Evolutionary conservation across 2,329 filamentous ascomycete genomes (phyloP), one percentile per base, ranked within the genome.

Genomic region (Elsinoe fawcettii): DNA sequence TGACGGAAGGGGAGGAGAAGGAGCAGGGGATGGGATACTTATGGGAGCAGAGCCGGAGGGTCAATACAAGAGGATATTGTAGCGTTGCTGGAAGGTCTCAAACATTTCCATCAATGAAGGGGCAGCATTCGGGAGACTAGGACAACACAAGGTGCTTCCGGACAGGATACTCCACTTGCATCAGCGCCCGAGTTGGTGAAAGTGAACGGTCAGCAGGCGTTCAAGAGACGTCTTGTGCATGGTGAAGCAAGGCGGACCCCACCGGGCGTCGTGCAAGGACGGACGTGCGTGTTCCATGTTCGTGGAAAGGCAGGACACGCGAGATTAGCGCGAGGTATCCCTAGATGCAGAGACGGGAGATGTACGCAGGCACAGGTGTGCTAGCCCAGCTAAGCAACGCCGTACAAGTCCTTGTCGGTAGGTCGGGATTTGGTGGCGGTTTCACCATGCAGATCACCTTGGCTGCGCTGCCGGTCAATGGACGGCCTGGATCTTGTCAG

Each of bases 271-370:
- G 49, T 37, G 12, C 49, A 36, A 53, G 49, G 16, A 27, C 18
- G 49, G 49, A 53, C 49, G 27, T 53, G 49, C 49, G 30, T 53
- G 49, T 53, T 53, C 49, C 49, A 53, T 53, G 49, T 36, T 23
- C 18, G 49, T 23, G 49, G 49, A 22, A 53, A 34, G 30, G 49
- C 32, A 53, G 49, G 49, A 20, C 8, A 37, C 7, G 49, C 30
- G 49, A 53, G 34, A 39, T 39, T 36, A 34, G 30, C 49, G 34
- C 30, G 18, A 23, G 9, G 49, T 23, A 18, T 22, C 18, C 44
- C 39, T 23, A 44, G 39, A 44, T 44, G 39, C 39, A 44, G 34
- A 44, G 39, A n/a, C 39, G 39, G 39, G 39, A 44, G 46, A 51
- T 51, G 46, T 51, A 14, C 23, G 20, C 5, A 46, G 20, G 41